Evolutionary conservation across 805 yeast species (phyloP), one percentile per base, ranked within the genome.

Genomic region (Limtongia smithiae): DNA sequence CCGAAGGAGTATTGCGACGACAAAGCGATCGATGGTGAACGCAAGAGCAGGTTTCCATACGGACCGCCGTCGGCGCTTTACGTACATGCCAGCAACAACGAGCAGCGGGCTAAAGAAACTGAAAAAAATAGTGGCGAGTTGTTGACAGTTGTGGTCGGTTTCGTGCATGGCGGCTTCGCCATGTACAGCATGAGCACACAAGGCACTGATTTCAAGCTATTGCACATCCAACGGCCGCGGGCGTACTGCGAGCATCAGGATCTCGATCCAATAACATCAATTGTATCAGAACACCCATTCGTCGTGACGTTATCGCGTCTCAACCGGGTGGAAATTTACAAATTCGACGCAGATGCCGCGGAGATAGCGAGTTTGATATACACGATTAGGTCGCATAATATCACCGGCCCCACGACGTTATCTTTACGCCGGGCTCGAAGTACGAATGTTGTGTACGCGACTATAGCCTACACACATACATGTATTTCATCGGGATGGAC

Each of bases 381-480:
- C 4, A 43, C 55, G n/a, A n/a, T 51, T 18, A 35, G 28, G 1
- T 37, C 55, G 32, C 48, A 42, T 2, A 42, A 34, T 7, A 25
- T 46, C 36, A 7, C 34, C 8, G 55, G 55, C 4, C 51, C 51
- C 4, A 40, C 37, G 5, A 34, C 48, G 3, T 30, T 51, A 11
- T 38, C 57, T 8, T 25, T 52, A 30, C 50, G 57, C 35, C 33
- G 31, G 33, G 24, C 17, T 3, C 14, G 34, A 2, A 22, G 17
- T 1, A 17, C n/a, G 18, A 15, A 35, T 2, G 39, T 36, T 14
- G 33, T 49, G 11, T 42, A 36, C 30, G 54, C 45, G 5, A 38
- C 57, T 3, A 18, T 49, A 9, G 57, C 54, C 8, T 52, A 44
- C 39, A 11, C 57, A 4, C 48, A 44, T 37, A 37, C 48, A 21